Conservation (phyloP, 768 basidiomycete species). For the Tylopilus plumbeoviolaceoides region DNA sequence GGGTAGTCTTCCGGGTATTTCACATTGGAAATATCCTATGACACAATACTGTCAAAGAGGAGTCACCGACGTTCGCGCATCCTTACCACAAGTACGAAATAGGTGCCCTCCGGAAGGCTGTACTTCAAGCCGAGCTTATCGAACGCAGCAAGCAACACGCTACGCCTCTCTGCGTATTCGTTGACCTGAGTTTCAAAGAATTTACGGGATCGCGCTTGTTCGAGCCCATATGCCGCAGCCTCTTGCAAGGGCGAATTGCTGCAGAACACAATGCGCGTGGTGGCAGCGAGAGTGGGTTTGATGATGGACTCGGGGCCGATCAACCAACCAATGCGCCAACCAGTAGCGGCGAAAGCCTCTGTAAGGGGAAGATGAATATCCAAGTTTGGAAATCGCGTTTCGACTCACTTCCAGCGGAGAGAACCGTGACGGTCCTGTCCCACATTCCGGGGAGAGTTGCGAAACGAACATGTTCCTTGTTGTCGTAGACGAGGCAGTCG, state of each 20-base stretch:
- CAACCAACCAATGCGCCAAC: conserved; percentile 97
- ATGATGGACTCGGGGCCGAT: conserved; percentile 84
- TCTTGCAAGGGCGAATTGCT: conserved; percentile 94
- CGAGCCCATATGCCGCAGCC: conserved; percentile 86
- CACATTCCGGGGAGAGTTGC: conserved; percentile 97
- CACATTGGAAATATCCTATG: conserved; percentile 70
- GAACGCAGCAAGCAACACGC: conserved; percentile 73
- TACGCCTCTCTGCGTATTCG: conserved; percentile 79
- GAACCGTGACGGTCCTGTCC: conserved; percentile 95
- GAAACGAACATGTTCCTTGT: conserved; percentile 85
- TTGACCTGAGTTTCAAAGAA: conserved; percentile 76
- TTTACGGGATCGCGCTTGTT: conserved; percentile 61
- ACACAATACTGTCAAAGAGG: conserved; percentile 7
- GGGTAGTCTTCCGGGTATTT: conserved; percentile 82
- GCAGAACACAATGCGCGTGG: conserved; percentile 93
- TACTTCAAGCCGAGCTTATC: conserved; percentile 82
- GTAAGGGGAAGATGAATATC: conserved; percentile 5
- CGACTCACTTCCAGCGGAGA: conserved; percentile 86
- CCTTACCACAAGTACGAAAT: conserved; percentile 82
- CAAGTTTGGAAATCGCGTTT: background rate
- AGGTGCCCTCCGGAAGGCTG: conserved; percentile 83
- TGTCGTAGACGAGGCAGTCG: conserved; percentile 88
- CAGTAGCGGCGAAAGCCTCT: conserved; percentile 97
- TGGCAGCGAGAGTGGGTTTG: conserved; percentile 81
- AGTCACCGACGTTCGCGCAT: background rate